Conservation (phyloP, 2,329 filamentous ascomycete genomes). For the Colletotrichum phormii region DNA sequence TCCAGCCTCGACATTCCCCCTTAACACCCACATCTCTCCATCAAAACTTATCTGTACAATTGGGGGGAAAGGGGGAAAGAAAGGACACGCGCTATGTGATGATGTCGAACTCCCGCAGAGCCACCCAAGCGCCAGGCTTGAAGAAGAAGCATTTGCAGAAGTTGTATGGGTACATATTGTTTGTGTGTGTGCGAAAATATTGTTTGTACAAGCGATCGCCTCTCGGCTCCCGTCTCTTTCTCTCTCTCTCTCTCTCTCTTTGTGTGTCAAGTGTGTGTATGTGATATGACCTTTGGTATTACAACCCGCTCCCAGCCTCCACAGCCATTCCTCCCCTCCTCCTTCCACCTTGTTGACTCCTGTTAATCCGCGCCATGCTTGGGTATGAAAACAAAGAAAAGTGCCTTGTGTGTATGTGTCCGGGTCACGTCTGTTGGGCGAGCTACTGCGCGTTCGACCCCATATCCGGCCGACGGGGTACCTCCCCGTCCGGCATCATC, state of each 20-base stretch:
- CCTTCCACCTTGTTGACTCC: constrained; percentile 6
- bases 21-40: neutral
- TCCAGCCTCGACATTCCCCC: neutral
- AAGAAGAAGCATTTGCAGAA: constrained; percentile 26
- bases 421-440: neutral
- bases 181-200: neutral
- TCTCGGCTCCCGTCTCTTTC: neutral
- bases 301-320: neutral
- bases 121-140: constrained; percentile 38
- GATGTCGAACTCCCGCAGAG: neutral
- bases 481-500: constrained; percentile 64
- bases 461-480: constrained; percentile 54
- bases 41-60: constrained; percentile 18
- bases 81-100: neutral
- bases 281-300: constrained; percentile 24
- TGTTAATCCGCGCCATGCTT: constrained; percentile 22
- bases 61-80: neutral
- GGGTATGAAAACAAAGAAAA: constrained; percentile 37
- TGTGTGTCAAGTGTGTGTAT: constrained; percentile 7
- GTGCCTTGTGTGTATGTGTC: constrained; percentile 4
- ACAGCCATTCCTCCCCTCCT: neutral
- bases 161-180: constrained; percentile 10
- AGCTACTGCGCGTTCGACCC: constrained; percentile 15
- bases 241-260: neutral
- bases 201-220: constrained; percentile 13